Conservation (phyloP, 106 monocot species). For the Alisma plantagoaquatica region DNA sequence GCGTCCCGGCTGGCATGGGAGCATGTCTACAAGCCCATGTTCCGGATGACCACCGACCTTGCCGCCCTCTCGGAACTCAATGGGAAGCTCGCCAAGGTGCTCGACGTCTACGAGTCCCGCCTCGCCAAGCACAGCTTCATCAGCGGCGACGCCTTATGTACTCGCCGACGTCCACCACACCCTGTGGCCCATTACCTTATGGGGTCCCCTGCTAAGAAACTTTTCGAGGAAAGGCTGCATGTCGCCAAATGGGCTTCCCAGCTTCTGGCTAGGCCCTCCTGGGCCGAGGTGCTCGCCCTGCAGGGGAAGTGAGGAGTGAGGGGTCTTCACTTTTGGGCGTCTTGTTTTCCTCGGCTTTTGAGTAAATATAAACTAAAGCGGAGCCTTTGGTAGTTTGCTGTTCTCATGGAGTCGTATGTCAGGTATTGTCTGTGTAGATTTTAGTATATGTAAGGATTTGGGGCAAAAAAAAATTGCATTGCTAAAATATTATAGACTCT, state of each 20-base stretch:
- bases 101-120: constrained; percentile 40
- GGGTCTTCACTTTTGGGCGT: too few relatives aligned
- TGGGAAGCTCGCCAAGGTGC: constrained; percentile 29
- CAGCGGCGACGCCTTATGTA: constrained; percentile 33
- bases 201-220: constrained; percentile 12
- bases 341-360: too few relatives aligned
- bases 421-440: too few relatives aligned
- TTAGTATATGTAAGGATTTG: too few relatives aligned
- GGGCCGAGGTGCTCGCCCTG: constrained; percentile 2
- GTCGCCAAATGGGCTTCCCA: constrained; percentile 1
- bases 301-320: constrained; percentile 2
- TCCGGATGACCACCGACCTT: constrained; percentile 9
- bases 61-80: not conserved
- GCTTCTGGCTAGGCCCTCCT: constrained; percentile 1
- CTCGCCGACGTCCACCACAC: constrained; percentile 32
- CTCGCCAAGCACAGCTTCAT: constrained; percentile 28
- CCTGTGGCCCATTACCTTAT: constrained; percentile 14
- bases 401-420: too few relatives aligned
- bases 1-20: constrained; percentile 24
- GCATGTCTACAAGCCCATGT: constrained; percentile 17
- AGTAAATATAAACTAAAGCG: too few relatives aligned
- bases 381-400: too few relatives aligned
- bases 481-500: too few relatives aligned
- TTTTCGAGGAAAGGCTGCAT: constrained; percentile 4
- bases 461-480: too few relatives aligned